Evolutionary conservation across 768 basidiomycete genomes (phyloP), one percentile per base, ranked within the genome.

Genomic region (Lactifluus rugatus): DNA sequence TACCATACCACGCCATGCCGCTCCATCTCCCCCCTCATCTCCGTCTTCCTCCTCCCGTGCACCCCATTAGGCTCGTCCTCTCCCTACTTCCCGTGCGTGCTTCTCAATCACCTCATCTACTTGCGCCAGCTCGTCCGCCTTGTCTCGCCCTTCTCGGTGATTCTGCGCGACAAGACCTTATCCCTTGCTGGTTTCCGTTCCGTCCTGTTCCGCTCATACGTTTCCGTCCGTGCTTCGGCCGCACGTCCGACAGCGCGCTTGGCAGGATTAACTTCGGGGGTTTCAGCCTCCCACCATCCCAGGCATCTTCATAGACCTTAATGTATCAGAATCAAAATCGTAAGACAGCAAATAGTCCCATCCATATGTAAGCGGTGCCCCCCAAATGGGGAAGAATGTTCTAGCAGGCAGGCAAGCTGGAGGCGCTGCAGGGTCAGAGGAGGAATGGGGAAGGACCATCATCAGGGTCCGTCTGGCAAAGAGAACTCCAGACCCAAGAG

Each of bases 11-110:
- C 51, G 23, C 46, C 28, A 52, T 31, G 52, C 58, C 58, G 58
- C 58, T 17, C 58, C 58, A 59, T 59, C 52, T 17, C 58, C 58
- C n/a, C 10, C 52, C 57, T 58, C 57, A 58, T 59, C 58, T 59
- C 58, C 58, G 58, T 54, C 48, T 41, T 54, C 32, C 23, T 23
- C 46, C 13, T 14, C 41, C 58, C 58, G 52, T 59, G 32, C 58
- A 19, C 58, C 53, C 58, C 58, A 59, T 59, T 59, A 44, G 58
- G 58, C 41, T 49, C 34, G 16, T 28, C 41, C 48, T 31, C 32
- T 54, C 57, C n/a, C 57, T 49, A 53, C 57, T 54, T 48, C 23
- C 45, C 48, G 32, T 10, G 25, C 21, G 31, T 16, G 41, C 48
- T 54, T 54, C 58, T 32, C 31, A 48, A 54, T 58, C 57, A 54